phyloP scores from a whole-genome alignment of 768 basidiomycete species.

The Gymnopilus junonius region DNA sequence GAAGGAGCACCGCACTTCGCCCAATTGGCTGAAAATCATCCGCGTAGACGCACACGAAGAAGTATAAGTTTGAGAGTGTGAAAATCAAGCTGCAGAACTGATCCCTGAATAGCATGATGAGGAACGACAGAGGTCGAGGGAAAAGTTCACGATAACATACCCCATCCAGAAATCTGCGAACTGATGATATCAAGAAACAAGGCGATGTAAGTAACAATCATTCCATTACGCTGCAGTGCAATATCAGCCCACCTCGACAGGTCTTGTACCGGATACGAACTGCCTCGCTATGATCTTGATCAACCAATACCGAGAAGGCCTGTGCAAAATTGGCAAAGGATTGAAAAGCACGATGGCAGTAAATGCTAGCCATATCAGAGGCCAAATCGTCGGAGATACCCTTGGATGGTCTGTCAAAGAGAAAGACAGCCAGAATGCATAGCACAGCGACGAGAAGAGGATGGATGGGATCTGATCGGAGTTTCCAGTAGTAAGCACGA shows the following conservation, averaged over 20 bases:
- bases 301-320: constrained; percentile 81
- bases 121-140: background rate
- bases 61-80: constrained; percentile 72
- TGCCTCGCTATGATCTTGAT: constrained; percentile 65
- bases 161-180: constrained; percentile 93
- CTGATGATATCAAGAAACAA: constrained; percentile 34
- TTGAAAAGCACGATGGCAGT: constrained; percentile 64
- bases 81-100: constrained; percentile 84
- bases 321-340: constrained; percentile 72
- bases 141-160: constrained; percentile 41
- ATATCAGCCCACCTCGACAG: constrained; percentile 67
- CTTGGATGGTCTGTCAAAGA: constrained; percentile 54
- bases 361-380: constrained; percentile 79
- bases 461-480: constrained; percentile 72
- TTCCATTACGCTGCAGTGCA: background rate
- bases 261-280: constrained; percentile 66
- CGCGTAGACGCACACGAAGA: constrained; percentile 75
- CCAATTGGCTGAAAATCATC: constrained; percentile 56
- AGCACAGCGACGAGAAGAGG: constrained; percentile 72
- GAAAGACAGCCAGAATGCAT: constrained; percentile 88
- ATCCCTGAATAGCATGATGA: constrained; percentile 52
- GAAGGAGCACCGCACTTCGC: constrained; percentile 48
- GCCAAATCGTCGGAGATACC: constrained; percentile 77
- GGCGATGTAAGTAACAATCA: background rate
- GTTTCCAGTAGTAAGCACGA: background rate